Percentiles rank a stretch among this genome's conserved stretches.
Evolutionary conservation across 2,329 filamentous ascomycete genomes (phyloP).

Genomic region (Colletotrichum spinosum): DNA sequence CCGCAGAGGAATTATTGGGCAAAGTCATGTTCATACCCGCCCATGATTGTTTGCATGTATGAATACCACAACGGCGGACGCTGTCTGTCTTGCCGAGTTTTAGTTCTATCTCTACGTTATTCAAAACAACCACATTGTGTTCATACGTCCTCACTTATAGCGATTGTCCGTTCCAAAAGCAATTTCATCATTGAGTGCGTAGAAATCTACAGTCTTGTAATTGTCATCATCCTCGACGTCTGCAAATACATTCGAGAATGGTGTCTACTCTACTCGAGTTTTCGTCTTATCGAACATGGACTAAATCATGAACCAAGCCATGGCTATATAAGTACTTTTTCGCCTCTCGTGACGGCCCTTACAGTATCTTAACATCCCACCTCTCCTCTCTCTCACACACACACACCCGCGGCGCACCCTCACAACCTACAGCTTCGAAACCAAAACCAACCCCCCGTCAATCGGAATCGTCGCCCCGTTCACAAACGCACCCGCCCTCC

Average conservation of each 20-base stretch:
- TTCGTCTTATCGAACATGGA: too few species aligned
- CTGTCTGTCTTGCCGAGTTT: neutral
- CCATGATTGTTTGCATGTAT: constrained; percentile 22
- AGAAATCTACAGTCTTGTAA: too few species aligned
- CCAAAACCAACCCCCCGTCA: constrained; percentile 66
- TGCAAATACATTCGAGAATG: too few species aligned
- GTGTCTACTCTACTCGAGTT: too few species aligned
- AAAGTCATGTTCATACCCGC: neutral
- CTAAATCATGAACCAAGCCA: too few species aligned
- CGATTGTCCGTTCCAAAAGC: neutral
- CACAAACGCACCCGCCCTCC: constrained; percentile 73
- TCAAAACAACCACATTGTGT: neutral
- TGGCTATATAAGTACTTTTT: too few species aligned
- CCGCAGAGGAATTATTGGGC: neutral
- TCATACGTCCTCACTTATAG: too few species aligned
- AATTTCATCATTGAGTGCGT: too few species aligned
- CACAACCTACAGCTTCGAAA: constrained; percentile 55
- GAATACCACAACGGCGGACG: constrained; percentile 28
- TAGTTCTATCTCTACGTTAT: constrained; percentile 9
- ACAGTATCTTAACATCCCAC: neutral
- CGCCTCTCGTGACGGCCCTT: too few species aligned
- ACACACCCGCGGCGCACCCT: too few species aligned
- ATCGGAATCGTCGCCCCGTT: constrained; percentile 74
- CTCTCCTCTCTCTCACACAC: neutral
- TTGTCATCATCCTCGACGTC: too few species aligned